Conservation (phyloP, 345 rosid species). For the Hibiscus mutabilis region DNA sequence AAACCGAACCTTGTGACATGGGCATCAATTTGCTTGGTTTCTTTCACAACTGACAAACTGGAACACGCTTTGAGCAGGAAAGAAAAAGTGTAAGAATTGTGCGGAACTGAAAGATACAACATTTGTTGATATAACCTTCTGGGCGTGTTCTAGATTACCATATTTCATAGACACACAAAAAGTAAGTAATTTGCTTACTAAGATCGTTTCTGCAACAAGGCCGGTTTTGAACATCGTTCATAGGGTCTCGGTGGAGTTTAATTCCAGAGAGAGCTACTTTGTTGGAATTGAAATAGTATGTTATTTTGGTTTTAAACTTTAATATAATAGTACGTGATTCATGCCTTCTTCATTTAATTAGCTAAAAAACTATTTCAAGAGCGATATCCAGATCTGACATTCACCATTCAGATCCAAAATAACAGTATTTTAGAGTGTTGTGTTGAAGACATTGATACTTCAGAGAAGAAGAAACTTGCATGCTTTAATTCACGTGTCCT, state of each 20-base stretch:
- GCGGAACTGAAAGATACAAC: conserved; percentile 39
- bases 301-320: too few relatives aligned
- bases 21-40: too few relatives aligned
- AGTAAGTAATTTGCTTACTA: conserved; percentile 38
- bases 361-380: too few relatives aligned
- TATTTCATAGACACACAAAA: conserved; percentile 27
- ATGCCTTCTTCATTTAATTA: too few relatives aligned
- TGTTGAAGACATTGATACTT: not conserved
- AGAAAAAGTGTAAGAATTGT: conserved; percentile 53
- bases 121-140: conserved; percentile 39
- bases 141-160: conserved; percentile 40
- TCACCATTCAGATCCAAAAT: too few relatives aligned
- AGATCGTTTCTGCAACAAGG: conserved; percentile 23
- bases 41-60: too few relatives aligned
- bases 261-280: not conserved
- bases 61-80: conserved; percentile 60
- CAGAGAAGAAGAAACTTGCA: not conserved
- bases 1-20: too few relatives aligned
- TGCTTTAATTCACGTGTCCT: not conserved
- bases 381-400: too few relatives aligned
- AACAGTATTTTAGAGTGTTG: too few relatives aligned
- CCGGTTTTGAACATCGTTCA: conserved; percentile 51
- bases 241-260: not conserved
- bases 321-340: too few relatives aligned
- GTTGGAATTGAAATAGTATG: not conserved